Evolutionary conservation across 139 green algal species (phyloP).

Genomic region (Chlamydomonas schloesseri): DNA sequence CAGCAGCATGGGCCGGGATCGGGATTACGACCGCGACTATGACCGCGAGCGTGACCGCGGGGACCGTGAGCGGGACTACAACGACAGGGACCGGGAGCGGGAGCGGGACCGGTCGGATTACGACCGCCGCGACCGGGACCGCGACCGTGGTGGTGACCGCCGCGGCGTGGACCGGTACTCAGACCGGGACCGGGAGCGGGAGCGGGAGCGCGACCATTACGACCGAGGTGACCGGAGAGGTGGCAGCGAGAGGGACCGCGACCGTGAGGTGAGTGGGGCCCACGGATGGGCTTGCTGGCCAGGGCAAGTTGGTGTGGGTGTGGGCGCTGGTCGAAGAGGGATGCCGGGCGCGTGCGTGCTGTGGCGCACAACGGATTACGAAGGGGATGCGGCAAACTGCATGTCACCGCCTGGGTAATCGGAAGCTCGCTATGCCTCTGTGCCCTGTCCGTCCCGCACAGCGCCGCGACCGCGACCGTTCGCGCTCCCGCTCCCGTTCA

Average conservation of each 20-base stretch:
- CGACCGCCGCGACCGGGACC: neutral
- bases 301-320: neutral
- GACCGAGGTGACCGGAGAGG: neutral
- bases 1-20: slow-evolving; percentile 29
- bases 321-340: too few relatives aligned
- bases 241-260: neutral
- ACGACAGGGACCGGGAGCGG: neutral
- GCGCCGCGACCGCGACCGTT: neutral
- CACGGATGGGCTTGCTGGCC: too few relatives aligned
- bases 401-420: too few relatives aligned
- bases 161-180: neutral
- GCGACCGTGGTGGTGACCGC: neutral
- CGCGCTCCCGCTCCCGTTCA: slow-evolving; percentile 12
- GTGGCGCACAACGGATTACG: too few relatives aligned
- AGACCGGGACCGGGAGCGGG: neutral
- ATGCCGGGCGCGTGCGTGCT: too few relatives aligned
- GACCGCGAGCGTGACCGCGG: slow-evolving; percentile 11
- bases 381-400: too few relatives aligned
- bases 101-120: neutral
- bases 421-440: too few relatives aligned
- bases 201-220: neutral
- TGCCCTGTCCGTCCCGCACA: too few relatives aligned
- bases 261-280: neutral
- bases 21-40: slow-evolving; percentile 30
- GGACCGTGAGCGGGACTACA: slow-evolving; percentile 12